Base-by-base conservation (phyloP, 2,329 filamentous ascomycete genomes). In the Aspergillus pseudonomiae region DNA sequence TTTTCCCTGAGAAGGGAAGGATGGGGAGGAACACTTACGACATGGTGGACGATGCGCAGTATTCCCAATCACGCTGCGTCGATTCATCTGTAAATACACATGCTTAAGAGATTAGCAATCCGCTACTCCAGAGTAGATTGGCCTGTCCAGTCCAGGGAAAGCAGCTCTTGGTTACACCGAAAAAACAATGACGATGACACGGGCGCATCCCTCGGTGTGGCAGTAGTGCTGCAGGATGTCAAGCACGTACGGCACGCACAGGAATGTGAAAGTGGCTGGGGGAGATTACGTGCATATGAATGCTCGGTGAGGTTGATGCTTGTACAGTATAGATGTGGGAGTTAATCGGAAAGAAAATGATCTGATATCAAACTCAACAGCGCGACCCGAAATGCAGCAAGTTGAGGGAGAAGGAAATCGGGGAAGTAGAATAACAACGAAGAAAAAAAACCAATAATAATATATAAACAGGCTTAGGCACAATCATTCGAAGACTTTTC, bases 11-110 rank as follows among this genome's bases (percentile, higher is more conserved):
- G 16, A 41, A n/a, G 39, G 63, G 62, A 61, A 63, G 64, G 61
- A 68, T 58, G 64, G 65, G 59, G 50, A 63, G 66, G 67, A 68
- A 79, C 34, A 41, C 77, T 79, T 77, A 79, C 77, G 77, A 78
- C 77, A 79, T 79, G 67, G 69, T 77, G 73, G 73, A 74, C 64
- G 70, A 73, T 70, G 72, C 67, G 67, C 67, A 69, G 65, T 69
- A 65, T 70, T 71, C 68, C 71, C 74, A 75, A 75, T 74, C 76
- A 75, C 71, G 68, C 69, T 68, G 68, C 67, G 71, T 65, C 70
- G 70, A 73, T 72, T 77, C 75, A 77, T 78, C 75, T 77, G 75
- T 74, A 75, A 70, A 73, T 76, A 74, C 74, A 77, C 68, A 71
- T 72, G 69, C 70, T 71, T 72, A 69, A 67, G 69, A 71, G 69